Percentiles rank a stretch among this genome's conserved stretches.
phyloP scores from a whole-genome alignment of 768 basidiomycete genomes.

The Pleurotus tuoliensis region DNA sequence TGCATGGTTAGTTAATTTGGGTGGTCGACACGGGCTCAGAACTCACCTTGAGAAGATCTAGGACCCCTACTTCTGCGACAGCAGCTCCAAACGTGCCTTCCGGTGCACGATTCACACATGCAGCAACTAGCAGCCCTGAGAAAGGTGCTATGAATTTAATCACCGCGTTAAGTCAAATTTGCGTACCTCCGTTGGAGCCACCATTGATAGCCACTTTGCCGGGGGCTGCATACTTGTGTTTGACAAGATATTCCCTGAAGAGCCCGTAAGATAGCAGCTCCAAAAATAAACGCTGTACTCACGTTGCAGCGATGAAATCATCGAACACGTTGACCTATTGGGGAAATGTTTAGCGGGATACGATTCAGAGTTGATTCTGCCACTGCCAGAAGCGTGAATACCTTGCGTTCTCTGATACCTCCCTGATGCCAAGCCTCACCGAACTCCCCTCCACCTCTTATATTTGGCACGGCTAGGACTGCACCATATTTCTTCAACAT shows the following conservation, averaged over 20 bases:
- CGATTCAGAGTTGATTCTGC: neutral
- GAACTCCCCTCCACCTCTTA: slow-evolving; percentile 73
- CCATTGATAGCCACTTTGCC: slow-evolving; percentile 78
- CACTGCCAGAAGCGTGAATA: slow-evolving; percentile 18
- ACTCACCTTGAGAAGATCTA: slow-evolving; percentile 71
- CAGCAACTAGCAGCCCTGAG: slow-evolving; percentile 73
- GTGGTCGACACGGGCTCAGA: neutral
- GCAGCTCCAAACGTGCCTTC: slow-evolving; percentile 74
- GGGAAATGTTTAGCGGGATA: neutral
- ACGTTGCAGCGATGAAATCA: slow-evolving; percentile 83
- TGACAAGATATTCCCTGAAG: slow-evolving; percentile 63
- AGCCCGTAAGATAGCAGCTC: neutral
- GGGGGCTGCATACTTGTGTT: slow-evolving; percentile 62
- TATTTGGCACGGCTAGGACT: slow-evolving; percentile 55
- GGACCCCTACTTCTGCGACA: slow-evolving; percentile 78
- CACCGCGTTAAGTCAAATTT: neutral
- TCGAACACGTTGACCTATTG: slow-evolving; percentile 68
- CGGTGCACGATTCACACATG: slow-evolving; percentile 78
- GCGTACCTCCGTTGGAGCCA: slow-evolving; percentile 74
- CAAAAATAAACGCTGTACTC: slow-evolving; percentile 21
- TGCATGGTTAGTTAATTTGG: slow-evolving; percentile 5
- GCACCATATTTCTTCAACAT: slow-evolving; percentile 70
- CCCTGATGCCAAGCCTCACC: slow-evolving; percentile 83
- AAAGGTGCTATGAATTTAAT: neutral
- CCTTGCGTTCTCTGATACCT: slow-evolving; percentile 69